Percentiles rank a stretch among this genome's conserved stretches.
phyloP scores from a whole-genome alignment of 2,329 filamentous ascomycete genomes.

The Sclerotinia trifoliorum region DNA sequence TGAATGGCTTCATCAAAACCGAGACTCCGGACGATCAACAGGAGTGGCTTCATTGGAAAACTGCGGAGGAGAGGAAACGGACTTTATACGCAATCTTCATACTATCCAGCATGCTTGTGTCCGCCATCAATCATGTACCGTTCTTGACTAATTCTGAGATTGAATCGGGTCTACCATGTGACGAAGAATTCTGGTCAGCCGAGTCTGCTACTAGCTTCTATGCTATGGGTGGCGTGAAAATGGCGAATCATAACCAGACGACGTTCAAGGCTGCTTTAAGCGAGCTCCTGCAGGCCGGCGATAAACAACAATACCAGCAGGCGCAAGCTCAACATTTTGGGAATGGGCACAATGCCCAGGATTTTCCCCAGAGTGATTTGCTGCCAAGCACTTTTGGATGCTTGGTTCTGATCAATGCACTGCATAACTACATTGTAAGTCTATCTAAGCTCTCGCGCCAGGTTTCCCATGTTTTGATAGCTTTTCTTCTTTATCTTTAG shows the following conservation, averaged over 20 bases:
- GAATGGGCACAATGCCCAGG: slow-evolving; percentile 47
- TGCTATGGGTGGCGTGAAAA: slow-evolving; percentile 68
- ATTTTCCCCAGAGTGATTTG: slow-evolving; percentile 60
- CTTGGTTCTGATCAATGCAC: slow-evolving; percentile 84
- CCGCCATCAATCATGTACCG: slow-evolving; percentile 89
- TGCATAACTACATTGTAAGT: slow-evolving; percentile 82
- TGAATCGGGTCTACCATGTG: slow-evolving; percentile 81
- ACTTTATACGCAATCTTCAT: slow-evolving; percentile 90
- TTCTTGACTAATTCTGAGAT: slow-evolving; percentile 94
- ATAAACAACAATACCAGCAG: slow-evolving; percentile 58
- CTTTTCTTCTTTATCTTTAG: not conserved
- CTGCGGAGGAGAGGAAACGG: slow-evolving; percentile 83
- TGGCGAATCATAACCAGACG: slow-evolving; percentile 66
- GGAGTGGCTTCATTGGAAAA: slow-evolving; percentile 91
- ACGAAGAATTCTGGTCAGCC: slow-evolving; percentile 86
- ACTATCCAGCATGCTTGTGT: slow-evolving; percentile 85
- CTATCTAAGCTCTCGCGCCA: not conserved
- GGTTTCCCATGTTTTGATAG: not conserved
- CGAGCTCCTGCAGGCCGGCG: slow-evolving; percentile 75
- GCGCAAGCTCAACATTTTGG: slow-evolving; percentile 48
- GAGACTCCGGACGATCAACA: slow-evolving; percentile 56
- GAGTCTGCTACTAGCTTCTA: slow-evolving; percentile 81
- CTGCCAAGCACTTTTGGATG: slow-evolving; percentile 90
- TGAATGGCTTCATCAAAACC: slow-evolving; percentile 47
- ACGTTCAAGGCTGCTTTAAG: slow-evolving; percentile 82